Evolutionary conservation across 352 stramenopile genomes (phyloP), one percentile per base, ranked within the genome.

Genomic region (Globisporangium nodosum): DNA sequence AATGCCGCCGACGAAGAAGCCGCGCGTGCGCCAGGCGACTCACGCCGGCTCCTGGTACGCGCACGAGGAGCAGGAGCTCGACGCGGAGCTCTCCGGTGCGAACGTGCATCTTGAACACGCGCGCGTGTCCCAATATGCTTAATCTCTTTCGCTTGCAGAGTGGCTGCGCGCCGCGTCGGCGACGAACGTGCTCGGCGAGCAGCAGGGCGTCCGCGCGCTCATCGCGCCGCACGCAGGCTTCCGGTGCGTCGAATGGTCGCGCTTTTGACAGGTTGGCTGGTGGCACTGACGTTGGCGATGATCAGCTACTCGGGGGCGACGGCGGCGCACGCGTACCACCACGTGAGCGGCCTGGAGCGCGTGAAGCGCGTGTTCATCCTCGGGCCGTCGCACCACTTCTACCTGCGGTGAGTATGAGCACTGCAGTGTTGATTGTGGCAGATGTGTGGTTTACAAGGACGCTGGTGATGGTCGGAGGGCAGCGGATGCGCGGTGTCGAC

Each of bases 301-400:
- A 3, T 51, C 49, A 96, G 85, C 45, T 99, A 98, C 70, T 98
- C 90, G 31, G 96, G 95, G 5, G 79, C 92, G 24, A 98, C 94
- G 3, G 94, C 95, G 3, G 96, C 94, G 24, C 96, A 90, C 70
- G 95, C 91, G 49, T 99, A 98, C 69, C 73, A 91, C 50, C 82
- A 97, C 30, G 51, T 98, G 33, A 60, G 87, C 39, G 65, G 90
- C n/a, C 63, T 88, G 39, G 66, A 82, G 31, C 63, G 67, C 52
- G 70, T 94, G 33, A 83, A 85, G 59, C 88, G 77, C 51, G 79
- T 94, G 49, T 95, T 98, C 57, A 94, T 98, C 56, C 74, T 99
- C 8, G 96, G 97, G 16, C 96, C 96, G 24, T 98, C 90, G 47
- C 96, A 99, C 74, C 95, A 99, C 70, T 94, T 98, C 18, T 98